Evolutionary conservation across 805 yeast genomes (phyloP), one percentile per base, ranked within the genome.

Genomic region (Dipodascus albidus): DNA sequence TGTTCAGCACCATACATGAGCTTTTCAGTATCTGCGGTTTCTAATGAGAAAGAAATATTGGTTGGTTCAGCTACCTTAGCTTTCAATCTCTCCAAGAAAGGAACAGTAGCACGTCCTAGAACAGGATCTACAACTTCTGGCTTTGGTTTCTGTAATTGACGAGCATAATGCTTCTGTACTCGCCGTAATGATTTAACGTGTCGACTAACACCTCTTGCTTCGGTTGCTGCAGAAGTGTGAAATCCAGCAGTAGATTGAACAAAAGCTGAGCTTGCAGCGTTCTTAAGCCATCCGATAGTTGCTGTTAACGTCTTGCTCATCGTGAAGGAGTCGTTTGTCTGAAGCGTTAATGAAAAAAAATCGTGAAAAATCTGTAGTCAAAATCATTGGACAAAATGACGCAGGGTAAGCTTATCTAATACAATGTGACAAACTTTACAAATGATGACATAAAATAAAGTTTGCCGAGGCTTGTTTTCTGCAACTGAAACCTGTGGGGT

Each of bases 1-100:
- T 80, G 79, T 64, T 84, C 85, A 9, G 90, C 93, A 42, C 96
- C 93, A 59, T 76, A 83, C 50, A 88, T 62, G 53, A 89, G 72
- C 64, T 80, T 85, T 57, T 88, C 93, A 50, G 87, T 83, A 62
- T 87, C 90, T 33, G 70, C 72, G 50, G 78, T 67, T 41, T 77
- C 73, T 59, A 78, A 81, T 0, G 85, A 82, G 59, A 75, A 74
- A 15, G 85, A 75, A 64, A 86, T 73, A 51, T 79, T 80, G 54
- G 75, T 73, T 15, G 85, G 84, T 65, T 87, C 93, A 48, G 74
- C 73, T 49, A 84, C 68, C 57, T 83, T 84, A 35, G 87, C 79
- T 55, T 74, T 73, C 53, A 89, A 71, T 68, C 96, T 79, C 48
- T 69, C 68, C 49, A 89, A 70, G 62, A 90, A 89, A 6, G 85